These are phyloP conservation scores for Clarkia xantiana DNA, from an alignment of 345 rosid species.

Conservation along the genomic window DNA sequence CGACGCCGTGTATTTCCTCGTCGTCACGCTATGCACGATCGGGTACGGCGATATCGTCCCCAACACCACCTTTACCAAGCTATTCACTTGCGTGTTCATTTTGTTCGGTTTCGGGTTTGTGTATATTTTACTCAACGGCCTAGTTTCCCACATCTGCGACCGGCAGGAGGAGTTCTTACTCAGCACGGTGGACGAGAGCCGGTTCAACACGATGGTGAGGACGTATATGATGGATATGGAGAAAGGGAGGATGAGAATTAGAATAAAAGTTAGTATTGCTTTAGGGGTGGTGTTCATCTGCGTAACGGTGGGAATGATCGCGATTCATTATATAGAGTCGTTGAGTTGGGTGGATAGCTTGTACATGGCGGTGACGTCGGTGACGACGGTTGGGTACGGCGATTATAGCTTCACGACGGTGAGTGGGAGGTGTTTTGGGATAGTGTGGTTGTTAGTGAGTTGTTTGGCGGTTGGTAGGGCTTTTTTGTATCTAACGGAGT, in stretches of 20 bases:
- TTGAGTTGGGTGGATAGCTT: conserved; percentile 54
- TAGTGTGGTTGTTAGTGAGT: conserved; percentile 43
- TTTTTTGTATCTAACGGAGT: conserved; percentile 38
- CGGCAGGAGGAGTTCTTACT: conserved; percentile 42
- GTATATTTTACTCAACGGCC: conserved; percentile 43
- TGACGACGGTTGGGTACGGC: conserved; percentile 61
- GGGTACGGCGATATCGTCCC: conserved; percentile 66
- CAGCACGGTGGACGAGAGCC: conserved; percentile 36
- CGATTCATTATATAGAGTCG: conserved; percentile 27
- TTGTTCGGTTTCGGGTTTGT: conserved; percentile 53
- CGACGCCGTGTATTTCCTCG: conserved; percentile 50
- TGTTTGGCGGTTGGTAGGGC: conserved; percentile 59
- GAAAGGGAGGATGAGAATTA: conserved; percentile 57
- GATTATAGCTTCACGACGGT: conserved; percentile 34
- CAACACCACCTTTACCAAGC: conserved; percentile 36
- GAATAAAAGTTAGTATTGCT: conserved; percentile 44
- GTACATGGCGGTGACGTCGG: conserved; percentile 49
- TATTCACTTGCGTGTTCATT: conserved; percentile 41
- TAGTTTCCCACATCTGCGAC: conserved; percentile 51
- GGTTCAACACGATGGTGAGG: conserved; percentile 28
- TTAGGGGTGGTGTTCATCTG: conserved; percentile 30
- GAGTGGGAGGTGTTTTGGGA: conserved; percentile 46
- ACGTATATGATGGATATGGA: conserved; percentile 39
- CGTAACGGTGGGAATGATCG: conserved; percentile 33
- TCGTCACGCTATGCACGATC: conserved; percentile 57